A percentile compares a stretch with the other conserved stretches of the same genome.
phyloP scores from a whole-genome alignment of 768 basidiomycete genomes.

The Pleurotus pulmonarius region DNA sequence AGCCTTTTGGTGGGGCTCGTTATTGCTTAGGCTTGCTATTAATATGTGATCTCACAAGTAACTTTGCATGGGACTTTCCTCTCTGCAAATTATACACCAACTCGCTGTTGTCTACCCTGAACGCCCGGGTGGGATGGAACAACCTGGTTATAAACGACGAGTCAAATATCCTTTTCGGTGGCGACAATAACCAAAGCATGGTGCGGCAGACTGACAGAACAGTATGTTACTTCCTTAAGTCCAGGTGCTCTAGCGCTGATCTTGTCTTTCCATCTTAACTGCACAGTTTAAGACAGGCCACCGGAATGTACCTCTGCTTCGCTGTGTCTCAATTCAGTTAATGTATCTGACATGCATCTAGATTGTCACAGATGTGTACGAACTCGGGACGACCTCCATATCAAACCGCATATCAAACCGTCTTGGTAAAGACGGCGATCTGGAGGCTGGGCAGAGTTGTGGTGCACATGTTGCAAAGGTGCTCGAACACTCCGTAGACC shows the following conservation, averaged over 20 bases:
- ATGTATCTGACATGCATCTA: neutral
- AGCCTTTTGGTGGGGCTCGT: neutral
- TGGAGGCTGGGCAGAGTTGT: neutral
- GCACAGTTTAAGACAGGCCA: neutral
- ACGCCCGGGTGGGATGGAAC: constrained; percentile 9
- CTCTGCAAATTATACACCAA: constrained; percentile 11
- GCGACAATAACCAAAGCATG: neutral
- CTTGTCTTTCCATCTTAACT: too few relatives aligned
- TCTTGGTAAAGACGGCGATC: neutral
- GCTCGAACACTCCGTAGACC: neutral
- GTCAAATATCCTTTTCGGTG: constrained; percentile 1
- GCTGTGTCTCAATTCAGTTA: neutral
- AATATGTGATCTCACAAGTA: neutral
- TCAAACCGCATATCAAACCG: too few relatives aligned
- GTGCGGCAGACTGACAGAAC: neutral
- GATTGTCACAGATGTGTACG: constrained; percentile 5
- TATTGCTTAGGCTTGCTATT: neutral
- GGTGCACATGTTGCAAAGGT: neutral
- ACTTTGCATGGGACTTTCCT: constrained; percentile 9
- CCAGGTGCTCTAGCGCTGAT: neutral
- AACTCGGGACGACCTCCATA: neutral
- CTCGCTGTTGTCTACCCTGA: constrained; percentile 10
- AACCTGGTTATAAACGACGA: neutral
- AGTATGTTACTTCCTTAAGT: neutral
- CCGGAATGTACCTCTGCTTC: neutral